Conservation (phyloP, 2,329 filamentous ascomycete genomes). For the Fusarium napiforme region DNA sequence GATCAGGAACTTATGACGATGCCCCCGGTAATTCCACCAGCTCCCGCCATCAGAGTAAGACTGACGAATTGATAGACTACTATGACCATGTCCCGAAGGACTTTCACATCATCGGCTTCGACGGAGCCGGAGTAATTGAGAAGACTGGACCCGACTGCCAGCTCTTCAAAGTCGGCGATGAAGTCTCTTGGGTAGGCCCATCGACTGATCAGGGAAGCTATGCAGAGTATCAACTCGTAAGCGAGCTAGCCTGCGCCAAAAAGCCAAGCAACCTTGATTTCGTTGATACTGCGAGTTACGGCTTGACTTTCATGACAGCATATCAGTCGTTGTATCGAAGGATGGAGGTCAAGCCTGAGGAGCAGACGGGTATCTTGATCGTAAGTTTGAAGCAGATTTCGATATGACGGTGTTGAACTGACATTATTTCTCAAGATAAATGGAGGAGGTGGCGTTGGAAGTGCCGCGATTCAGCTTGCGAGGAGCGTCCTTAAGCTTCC, state of each 20-base stretch:
- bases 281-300: neutral
- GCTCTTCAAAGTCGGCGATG: neutral
- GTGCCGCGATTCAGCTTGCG: neutral
- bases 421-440: neutral
- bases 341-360: neutral
- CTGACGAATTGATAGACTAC: neutral
- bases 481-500: neutral
- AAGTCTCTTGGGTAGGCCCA: neutral
- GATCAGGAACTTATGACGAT: neutral
- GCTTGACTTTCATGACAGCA: neutral
- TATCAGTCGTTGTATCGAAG: neutral
- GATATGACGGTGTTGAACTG: rapidly evolving
- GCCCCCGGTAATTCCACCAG: neutral
- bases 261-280: neutral
- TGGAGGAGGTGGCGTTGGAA: neutral
- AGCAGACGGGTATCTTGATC: neutral
- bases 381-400: neutral
- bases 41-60: rapidly evolving
- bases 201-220: neutral
- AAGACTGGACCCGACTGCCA: neutral
- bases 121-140: neutral
- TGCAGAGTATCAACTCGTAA: neutral
- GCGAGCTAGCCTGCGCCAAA: neutral
- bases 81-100: neutral
- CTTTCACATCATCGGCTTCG: neutral